Evolutionary conservation across 2,329 filamentous ascomycete species (phyloP), one percentile per base, ranked within the genome.

Genomic region (Aspergillus tamarii): DNA sequence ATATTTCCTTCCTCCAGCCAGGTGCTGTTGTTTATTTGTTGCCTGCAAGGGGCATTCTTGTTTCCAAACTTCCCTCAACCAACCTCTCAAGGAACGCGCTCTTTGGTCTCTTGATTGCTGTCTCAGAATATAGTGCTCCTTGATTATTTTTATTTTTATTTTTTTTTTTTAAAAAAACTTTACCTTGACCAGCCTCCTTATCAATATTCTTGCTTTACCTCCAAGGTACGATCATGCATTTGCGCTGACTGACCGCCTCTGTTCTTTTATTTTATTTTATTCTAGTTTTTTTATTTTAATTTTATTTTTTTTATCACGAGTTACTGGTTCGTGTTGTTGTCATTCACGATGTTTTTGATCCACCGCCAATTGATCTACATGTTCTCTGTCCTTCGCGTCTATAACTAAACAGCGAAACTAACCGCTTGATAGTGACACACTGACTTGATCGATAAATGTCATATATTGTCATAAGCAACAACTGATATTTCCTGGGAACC

Each of bases 1-100:
- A 54, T 65, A 61, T 60, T 52, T 62, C 48, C 55, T 64, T 65
- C 34, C 63, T 66, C 64, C 70, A 69, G 73, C 73, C 73, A 70
- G 70, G 71, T 64, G 69, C 69, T 73, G 69, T 63, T 57, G 54
- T 65, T 69, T 73, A 68, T 67, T 59, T 66, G 64, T 62, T 53
- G 52, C 61, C 66, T 64, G 63, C 64, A 70, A 69, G 66, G 69
- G 64, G 52, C 41, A 53, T 64, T 67, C 61, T 62, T 59, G 59
- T 60, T 65, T 66, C 60, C 66, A 55, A 58, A 61, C 61, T 67
- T 69, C 32, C 57, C 60, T 32, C 50, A 50, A 55, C 65, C 65
- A 69, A 45, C 63, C 65, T 67, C 62, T 62, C 59, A 50, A 43
- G 56, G 43, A 57, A 57, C 62, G 34, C 66, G 60, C 61, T 50